Evolutionary conservation across 495 filamentous ascomycete genomes (phyloP).

Genomic region (Tetracladium setigerum): DNA sequence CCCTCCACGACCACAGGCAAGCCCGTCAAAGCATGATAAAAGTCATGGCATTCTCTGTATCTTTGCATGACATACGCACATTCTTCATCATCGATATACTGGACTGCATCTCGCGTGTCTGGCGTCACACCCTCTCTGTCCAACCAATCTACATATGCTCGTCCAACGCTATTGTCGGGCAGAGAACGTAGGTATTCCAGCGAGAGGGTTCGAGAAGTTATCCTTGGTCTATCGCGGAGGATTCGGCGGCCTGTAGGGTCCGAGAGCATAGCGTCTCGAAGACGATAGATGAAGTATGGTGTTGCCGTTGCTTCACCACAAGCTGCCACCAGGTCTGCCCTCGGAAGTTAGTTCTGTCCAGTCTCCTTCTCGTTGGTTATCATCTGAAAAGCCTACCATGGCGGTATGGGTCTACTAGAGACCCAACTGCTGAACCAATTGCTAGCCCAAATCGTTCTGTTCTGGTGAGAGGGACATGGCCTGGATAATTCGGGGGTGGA

Average conservation of each 20-base stretch:
- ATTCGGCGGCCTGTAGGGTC: slow-evolving; percentile 83
- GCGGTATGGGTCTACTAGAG: slow-evolving; percentile 71
- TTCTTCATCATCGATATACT: slow-evolving; percentile 89
- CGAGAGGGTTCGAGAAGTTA: slow-evolving; percentile 69
- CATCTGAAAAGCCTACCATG: slow-evolving; percentile 6
- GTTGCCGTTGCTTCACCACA: slow-evolving; percentile 90
- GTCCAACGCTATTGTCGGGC: slow-evolving; percentile 70
- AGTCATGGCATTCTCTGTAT: slow-evolving; percentile 95
- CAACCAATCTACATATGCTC: slow-evolving; percentile 78
- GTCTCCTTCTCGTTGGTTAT: neutral
- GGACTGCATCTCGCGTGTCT: slow-evolving; percentile 73
- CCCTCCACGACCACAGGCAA: slow-evolving; percentile 89
- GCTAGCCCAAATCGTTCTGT: slow-evolving; percentile 72
- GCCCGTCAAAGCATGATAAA: slow-evolving; percentile 94
- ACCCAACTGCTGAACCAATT: slow-evolving; percentile 72
- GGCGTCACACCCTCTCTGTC: slow-evolving; percentile 88
- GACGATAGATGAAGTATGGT: slow-evolving; percentile 90
- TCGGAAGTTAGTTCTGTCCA: slow-evolving; percentile 1
- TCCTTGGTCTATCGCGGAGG: slow-evolving; percentile 80
- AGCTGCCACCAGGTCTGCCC: slow-evolving; percentile 80
- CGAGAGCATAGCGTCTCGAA: slow-evolving; percentile 84
- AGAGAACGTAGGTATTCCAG: slow-evolving; percentile 64
- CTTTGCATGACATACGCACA: slow-evolving; percentile 98
- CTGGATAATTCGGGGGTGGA: slow-evolving; percentile 77
- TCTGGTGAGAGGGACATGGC: slow-evolving; percentile 81